phyloP scores from a whole-genome alignment of 2,329 filamentous ascomycete species.

The Canariomyces notabilis region DNA sequence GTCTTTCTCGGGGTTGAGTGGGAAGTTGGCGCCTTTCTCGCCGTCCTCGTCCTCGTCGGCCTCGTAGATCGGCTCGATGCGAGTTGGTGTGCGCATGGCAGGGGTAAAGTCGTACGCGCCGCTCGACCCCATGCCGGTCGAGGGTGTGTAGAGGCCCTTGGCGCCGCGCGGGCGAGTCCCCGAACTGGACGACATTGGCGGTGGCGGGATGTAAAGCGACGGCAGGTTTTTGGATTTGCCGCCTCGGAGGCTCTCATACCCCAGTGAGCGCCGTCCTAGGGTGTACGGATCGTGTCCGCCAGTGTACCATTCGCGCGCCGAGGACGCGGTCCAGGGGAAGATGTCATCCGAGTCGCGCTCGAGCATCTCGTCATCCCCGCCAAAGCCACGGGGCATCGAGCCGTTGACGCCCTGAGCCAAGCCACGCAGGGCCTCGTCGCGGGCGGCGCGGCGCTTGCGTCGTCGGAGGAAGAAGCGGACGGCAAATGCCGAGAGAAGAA shows the following conservation, averaged over 20 bases:
- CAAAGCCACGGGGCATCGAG: slow-evolving; percentile 26
- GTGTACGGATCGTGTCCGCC: slow-evolving; percentile 41
- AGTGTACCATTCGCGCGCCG: slow-evolving; percentile 39
- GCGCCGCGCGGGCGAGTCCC: slow-evolving; percentile 22
- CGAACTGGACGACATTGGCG: slow-evolving; percentile 12
- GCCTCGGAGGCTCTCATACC: slow-evolving; percentile 46
- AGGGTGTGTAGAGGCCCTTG: slow-evolving; percentile 35
- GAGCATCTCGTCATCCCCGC: slow-evolving; percentile 42
- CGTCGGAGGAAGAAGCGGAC: slow-evolving; percentile 48
- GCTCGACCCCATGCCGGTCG: slow-evolving; percentile 15
- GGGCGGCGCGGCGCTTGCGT: slow-evolving; percentile 25
- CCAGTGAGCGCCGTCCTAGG: slow-evolving; percentile 36
- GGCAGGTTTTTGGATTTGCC: background rate
- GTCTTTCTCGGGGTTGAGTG: slow-evolving; percentile 21
- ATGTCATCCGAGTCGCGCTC: slow-evolving; percentile 34
- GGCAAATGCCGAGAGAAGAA: slow-evolving; percentile 34
- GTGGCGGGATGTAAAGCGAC: slow-evolving; percentile 20
- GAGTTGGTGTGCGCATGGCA: slow-evolving; percentile 28
- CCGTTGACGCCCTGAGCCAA: slow-evolving; percentile 43
- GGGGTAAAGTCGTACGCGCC: slow-evolving; percentile 28
- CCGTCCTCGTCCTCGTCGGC: slow-evolving; percentile 45
- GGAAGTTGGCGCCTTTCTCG: slow-evolving; percentile 11
- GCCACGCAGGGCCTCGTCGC: slow-evolving; percentile 43
- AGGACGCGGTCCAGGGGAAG: slow-evolving; percentile 29
- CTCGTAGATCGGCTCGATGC: slow-evolving; percentile 56